These are phyloP conservation scores for Litchi chinensis DNA, from an alignment of 345 rosid genomes.

Conservation along the genomic window DNA sequence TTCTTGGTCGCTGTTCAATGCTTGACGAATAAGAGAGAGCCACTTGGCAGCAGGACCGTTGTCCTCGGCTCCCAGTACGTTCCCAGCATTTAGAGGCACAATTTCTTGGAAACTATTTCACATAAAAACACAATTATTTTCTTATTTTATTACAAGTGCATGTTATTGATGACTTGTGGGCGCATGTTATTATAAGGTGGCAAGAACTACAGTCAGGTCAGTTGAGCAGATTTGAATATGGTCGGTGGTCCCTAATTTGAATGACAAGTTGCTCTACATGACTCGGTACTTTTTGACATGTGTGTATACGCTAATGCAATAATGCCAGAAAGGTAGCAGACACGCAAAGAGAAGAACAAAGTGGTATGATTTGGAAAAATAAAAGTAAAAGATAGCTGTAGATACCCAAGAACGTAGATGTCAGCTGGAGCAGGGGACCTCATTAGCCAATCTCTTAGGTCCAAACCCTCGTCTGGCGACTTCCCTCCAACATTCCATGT, in stretches of 20 bases:
- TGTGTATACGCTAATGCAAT: background rate
- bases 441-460: slow-evolving; percentile 64
- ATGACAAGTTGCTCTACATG: background rate
- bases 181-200: too few relatives aligned
- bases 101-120: slow-evolving; percentile 76
- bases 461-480: slow-evolving; percentile 66
- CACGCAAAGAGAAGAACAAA: background rate
- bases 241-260: background rate
- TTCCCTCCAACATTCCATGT: slow-evolving; percentile 96
- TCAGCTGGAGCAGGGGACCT: slow-evolving; percentile 58
- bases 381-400: background rate
- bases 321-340: background rate
- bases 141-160: too few relatives aligned
- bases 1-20: slow-evolving; percentile 52
- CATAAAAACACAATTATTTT: background rate
- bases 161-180: too few relatives aligned
- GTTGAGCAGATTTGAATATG: background rate
- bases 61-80: slow-evolving; percentile 84
- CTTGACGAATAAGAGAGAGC: slow-evolving; percentile 69
- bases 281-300: background rate
- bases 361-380: background rate
- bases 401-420: slow-evolving; percentile 82
- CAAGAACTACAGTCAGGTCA: too few relatives aligned
- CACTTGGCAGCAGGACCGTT: slow-evolving; percentile 77
- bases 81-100: slow-evolving; percentile 83